Conservation (phyloP, 1,284 basidiomycete species). For the Moniliella sp. region DNA sequence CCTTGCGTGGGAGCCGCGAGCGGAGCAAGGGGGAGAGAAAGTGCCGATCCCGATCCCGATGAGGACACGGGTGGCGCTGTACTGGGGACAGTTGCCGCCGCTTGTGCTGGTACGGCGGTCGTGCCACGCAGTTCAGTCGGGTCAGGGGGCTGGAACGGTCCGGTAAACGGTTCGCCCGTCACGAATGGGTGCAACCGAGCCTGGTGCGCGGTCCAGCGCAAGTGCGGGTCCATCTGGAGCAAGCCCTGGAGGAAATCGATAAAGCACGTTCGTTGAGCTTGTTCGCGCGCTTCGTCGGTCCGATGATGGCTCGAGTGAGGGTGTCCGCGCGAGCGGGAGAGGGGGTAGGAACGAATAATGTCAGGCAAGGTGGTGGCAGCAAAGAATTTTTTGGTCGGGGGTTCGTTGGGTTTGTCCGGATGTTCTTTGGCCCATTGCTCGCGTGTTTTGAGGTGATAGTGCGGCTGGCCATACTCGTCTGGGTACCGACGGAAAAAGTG, state of each 20-base stretch:
- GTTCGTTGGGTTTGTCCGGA: conserved; percentile 72
- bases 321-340: conserved; percentile 55
- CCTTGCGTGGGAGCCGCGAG: conserved; percentile 43
- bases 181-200: conserved; percentile 89
- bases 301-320: conserved; percentile 41
- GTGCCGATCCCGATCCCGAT: too few relatives aligned
- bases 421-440: conserved; percentile 91
- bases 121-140: conserved; percentile 1
- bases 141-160: conserved; percentile 32
- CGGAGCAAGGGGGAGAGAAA: conserved; percentile 48
- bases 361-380: conserved; percentile 78
- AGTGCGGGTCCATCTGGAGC: conserved; percentile 75
- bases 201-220: conserved; percentile 90
- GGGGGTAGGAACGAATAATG: conserved; percentile 81
- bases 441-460: conserved; percentile 66
- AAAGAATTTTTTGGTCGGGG: conserved; percentile 95
- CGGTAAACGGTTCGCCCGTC: conserved; percentile 66
- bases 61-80: conserved; percentile 84
- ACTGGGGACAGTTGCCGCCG: conserved; percentile 27
- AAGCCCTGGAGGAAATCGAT: conserved; percentile 92
- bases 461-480: conserved; percentile 62
- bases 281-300: too few relatives aligned
- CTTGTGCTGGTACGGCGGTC: background rate
- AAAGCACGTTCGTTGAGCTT: too few relatives aligned
- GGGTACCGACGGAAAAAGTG: conserved; percentile 72